phyloP scores from a whole-genome alignment of 108 stramenopile species.

The Pseudonitzschia multiseries region DNA sequence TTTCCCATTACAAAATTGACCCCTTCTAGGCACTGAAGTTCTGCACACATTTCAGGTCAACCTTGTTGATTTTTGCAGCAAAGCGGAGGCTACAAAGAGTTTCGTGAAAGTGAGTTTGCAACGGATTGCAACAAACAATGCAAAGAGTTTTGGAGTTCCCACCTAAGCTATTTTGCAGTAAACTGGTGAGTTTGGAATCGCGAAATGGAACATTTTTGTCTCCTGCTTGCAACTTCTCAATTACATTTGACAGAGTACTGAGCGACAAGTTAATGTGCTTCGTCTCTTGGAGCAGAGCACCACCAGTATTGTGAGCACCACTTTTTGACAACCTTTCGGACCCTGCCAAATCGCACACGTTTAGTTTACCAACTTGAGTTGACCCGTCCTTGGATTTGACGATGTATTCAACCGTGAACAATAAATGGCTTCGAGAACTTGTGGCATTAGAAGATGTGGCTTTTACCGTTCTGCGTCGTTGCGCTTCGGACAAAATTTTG shows the following conservation, averaged over 20 bases:
- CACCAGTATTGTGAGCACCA: slow-evolving; percentile 62
- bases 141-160: slow-evolving; percentile 91
- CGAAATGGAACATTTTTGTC: slow-evolving; percentile 86
- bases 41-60: slow-evolving; percentile 65
- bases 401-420: slow-evolving; percentile 81
- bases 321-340: slow-evolving; percentile 89
- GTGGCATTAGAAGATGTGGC: slow-evolving; percentile 85
- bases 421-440: slow-evolving; percentile 79
- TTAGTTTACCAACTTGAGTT: slow-evolving; percentile 60
- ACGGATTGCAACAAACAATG: slow-evolving; percentile 91
- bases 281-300: slow-evolving; percentile 77
- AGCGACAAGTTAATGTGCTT: slow-evolving; percentile 88
- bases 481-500: slow-evolving; percentile 57
- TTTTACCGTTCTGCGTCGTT: slow-evolving; percentile 73
- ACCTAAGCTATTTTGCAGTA: slow-evolving; percentile 80
- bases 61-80: slow-evolving; percentile 81
- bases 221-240: slow-evolving; percentile 80
- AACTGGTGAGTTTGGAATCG: slow-evolving; percentile 91
- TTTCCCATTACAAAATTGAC: neutral
- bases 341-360: slow-evolving; percentile 91
- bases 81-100: slow-evolving; percentile 86
- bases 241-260: slow-evolving; percentile 72
- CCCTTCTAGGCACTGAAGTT: slow-evolving; percentile 47
- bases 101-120: slow-evolving; percentile 77
- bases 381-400: slow-evolving; percentile 49